Evolutionary conservation across 805 yeast genomes (phyloP).

Genomic region (Candida endomychidarum): DNA sequence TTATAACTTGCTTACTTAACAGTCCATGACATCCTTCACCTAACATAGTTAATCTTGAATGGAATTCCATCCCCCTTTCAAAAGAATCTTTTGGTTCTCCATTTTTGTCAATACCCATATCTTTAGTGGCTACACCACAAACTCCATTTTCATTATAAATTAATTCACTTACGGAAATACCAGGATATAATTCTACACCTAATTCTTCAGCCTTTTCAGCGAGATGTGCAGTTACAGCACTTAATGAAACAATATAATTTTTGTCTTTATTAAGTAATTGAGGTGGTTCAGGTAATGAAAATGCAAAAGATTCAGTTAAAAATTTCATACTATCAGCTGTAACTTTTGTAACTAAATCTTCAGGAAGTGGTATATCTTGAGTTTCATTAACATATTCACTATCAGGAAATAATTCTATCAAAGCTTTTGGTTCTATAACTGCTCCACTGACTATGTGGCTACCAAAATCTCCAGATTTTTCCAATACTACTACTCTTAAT

Average conservation of each 20-base stretch:
- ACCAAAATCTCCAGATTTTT: conserved; percentile 92
- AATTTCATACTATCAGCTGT: conserved; percentile 72
- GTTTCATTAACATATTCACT: conserved; percentile 51
- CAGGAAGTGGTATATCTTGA: conserved; percentile 72
- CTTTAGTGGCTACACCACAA: conserved; percentile 91
- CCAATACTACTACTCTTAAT: conserved; percentile 82
- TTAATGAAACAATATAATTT: conserved; percentile 82
- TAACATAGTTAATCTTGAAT: conserved; percentile 81
- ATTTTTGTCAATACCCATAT: conserved; percentile 75
- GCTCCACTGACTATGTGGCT: conserved; percentile 93
- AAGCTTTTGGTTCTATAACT: conserved; percentile 85
- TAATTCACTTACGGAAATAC: conserved; percentile 80
- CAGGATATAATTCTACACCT: conserved; percentile 93
- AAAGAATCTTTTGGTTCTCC: conserved; percentile 81
- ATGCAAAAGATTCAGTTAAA: conserved; percentile 56
- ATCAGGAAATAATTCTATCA: conserved; percentile 79
- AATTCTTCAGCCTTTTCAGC: conserved; percentile 88
- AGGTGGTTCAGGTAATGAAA: conserved; percentile 90
- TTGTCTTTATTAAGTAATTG: conserved; percentile 78
- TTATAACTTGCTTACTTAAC: conserved; percentile 72
- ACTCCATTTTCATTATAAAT: conserved; percentile 61
- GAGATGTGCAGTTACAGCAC: conserved; percentile 76
- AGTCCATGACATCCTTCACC: conserved; percentile 99
- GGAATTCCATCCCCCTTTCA: conserved; percentile 97
- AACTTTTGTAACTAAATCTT: conserved; percentile 72